phyloP scores from a whole-genome alignment of 306 rosid genomes.

The Casuarina cunninghamiana region DNA sequence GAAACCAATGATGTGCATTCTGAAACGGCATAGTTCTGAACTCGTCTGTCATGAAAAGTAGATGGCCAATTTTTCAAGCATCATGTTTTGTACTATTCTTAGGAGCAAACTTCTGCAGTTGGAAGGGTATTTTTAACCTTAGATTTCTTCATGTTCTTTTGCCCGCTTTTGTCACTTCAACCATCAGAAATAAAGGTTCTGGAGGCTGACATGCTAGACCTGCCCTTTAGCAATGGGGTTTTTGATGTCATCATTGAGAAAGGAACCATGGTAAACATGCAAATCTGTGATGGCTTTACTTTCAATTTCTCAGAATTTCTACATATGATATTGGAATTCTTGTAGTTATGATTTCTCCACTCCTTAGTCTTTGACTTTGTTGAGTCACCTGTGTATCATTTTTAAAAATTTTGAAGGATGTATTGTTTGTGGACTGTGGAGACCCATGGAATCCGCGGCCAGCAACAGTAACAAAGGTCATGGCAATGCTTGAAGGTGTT shows the following conservation, averaged over 20 bases:
- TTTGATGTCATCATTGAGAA: slow-evolving; percentile 94
- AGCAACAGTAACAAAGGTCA: slow-evolving; percentile 66
- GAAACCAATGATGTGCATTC: background rate
- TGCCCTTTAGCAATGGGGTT: slow-evolving; percentile 73
- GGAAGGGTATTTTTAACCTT: background rate
- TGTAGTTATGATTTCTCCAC: slow-evolving; percentile 7
- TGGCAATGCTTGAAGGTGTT: slow-evolving; percentile 74
- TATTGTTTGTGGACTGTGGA: slow-evolving; percentile 90
- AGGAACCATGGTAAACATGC: slow-evolving; percentile 80
- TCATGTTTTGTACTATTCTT: background rate
- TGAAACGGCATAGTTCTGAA: background rate
- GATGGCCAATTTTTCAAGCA: background rate
- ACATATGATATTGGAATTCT: slow-evolving; percentile 16
- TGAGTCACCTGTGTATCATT: slow-evolving; percentile 21
- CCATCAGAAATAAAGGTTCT: slow-evolving; percentile 77
- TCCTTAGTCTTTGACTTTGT: background rate
- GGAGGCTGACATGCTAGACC: slow-evolving; percentile 96
- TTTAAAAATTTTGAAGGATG: slow-evolving; percentile 67
- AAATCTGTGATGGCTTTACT: slow-evolving; percentile 21
- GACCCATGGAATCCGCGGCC: slow-evolving; percentile 93
- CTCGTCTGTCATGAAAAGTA: background rate
- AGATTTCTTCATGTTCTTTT: background rate
- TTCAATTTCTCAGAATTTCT: slow-evolving; percentile 23
- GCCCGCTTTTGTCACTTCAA: slow-evolving; percentile 15
- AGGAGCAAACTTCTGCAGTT: background rate